Base-by-base conservation (phyloP, 495 filamentous ascomycete species). In the Penicillium canariense region DNA sequence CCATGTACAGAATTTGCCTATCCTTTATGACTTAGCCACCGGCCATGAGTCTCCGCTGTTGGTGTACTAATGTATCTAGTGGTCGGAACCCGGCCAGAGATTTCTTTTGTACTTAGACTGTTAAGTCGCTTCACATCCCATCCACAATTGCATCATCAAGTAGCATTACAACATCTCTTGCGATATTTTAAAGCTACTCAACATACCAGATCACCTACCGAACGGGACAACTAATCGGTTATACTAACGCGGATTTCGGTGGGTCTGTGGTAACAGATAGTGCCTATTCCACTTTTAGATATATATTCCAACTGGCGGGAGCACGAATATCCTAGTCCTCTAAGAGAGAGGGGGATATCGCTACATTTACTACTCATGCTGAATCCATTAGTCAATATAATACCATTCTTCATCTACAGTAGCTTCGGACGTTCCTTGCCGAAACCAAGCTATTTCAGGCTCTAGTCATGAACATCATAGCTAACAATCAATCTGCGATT, bases 331-430 rank as follows among this genome's bases (percentile, higher is more conserved):
- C 52, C 52, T 55, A 44, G 52, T 48, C 45, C 18, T 55, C 52
- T 35, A 55, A 60, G 15, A 60, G 50, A 49, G 35, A 61, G 58
- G 54, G 47, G 49, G 53, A 52, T 56, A 22, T 56, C 8, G 49
- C 58, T 36, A 57, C 49, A 25, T 61, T 54, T 31, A 56, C 58
- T 2, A 61, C 58, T 45, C 43, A 61, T 40, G 52, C 54, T n/a
- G n/a, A n/a, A n/a, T n/a, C n/a, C n/a, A n/a, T n/a, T n/a, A n/a
- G n/a, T n/a, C n/a, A n/a, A n/a, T 50, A 58, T 32, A 58, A 58
- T 38, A 36, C 55, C 12, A 52, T 58, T 49, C 50, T 58, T 17
- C 44, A 58, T 53, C 49, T 58, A 5, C 35, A 58, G n/a, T 54
- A 44, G 55, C 55, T 58, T 5, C 50, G 45, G 36, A 59, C 45